Evolutionary conservation across 805 yeast genomes (phyloP), one percentile per base, ranked within the genome.

Genomic region (Blastobotrys chiropterorum): DNA sequence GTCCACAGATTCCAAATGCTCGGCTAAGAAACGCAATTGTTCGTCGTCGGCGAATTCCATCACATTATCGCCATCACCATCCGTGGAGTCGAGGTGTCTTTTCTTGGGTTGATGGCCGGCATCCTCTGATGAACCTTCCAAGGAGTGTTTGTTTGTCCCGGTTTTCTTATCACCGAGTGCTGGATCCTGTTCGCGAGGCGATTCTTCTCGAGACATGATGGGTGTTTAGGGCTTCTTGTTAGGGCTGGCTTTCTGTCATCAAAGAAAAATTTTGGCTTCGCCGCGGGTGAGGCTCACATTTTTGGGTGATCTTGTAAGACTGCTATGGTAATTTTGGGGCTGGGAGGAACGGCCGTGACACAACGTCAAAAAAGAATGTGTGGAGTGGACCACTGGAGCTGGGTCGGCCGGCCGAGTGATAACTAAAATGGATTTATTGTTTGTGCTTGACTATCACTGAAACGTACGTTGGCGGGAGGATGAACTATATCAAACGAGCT

Each of bases 401-500:
- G n/a, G n/a, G n/a, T n/a, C n/a, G n/a, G n/a, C n/a, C n/a, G n/a
- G n/a, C n/a, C n/a, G n/a, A n/a, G n/a, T n/a, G n/a, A n/a, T n/a
- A n/a, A n/a, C n/a, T n/a, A n/a, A n/a, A n/a, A n/a, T n/a, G n/a
- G n/a, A n/a, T n/a, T n/a, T n/a, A n/a, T n/a, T n/a, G n/a, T n/a
- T n/a, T n/a, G n/a, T n/a, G n/a, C n/a, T n/a, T n/a, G n/a, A n/a
- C n/a, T n/a, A n/a, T n/a, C n/a, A n/a, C n/a, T n/a, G n/a, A n/a
- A n/a, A n/a, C n/a, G n/a, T n/a, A n/a, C n/a, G n/a, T n/a, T n/a
- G n/a, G n/a, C n/a, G n/a, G n/a, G n/a, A 22, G 19, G 44, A 92
- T 92, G 98, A 89, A 92, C 64, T 85, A 76, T 66, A 67, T 92
- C 34, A 90, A 88, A 71, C 83, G 84, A 65, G 86, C 90, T 2